A percentile compares a stretch with the other conserved stretches of the same genome.
These are phyloP conservation scores for Kalanchoe fedtschenkoi DNA, from an alignment of 164 flowering plant genomes.

Conservation along the genomic window DNA sequence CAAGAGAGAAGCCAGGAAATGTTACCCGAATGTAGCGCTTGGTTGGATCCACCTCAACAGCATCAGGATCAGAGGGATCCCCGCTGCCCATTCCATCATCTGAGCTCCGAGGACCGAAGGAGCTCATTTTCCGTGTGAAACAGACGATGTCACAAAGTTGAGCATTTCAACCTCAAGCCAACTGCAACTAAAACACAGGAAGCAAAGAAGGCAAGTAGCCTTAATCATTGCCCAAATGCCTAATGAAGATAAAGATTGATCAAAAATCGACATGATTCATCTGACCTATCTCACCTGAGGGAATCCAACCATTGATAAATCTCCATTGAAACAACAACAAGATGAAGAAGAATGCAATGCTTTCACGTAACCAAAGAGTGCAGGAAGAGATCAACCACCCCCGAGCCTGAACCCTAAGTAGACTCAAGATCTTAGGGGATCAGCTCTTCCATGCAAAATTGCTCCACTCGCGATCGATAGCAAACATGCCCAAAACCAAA, in stretches of 20 bases:
- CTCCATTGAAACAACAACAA: too few species aligned
- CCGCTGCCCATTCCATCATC: conserved; percentile 15
- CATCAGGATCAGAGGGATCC: conserved; percentile 32
- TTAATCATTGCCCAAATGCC: not conserved
- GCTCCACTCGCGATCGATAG: conserved; percentile 1
- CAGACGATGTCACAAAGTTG: not conserved
- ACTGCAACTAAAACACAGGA: too few species aligned
- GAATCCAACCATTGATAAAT: not conserved
- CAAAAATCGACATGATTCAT: not conserved
- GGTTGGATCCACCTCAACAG: conserved; percentile 21
- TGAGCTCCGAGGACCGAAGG: conserved; percentile 9
- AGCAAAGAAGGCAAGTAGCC: not conserved
- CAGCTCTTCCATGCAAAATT: conserved; percentile 1
- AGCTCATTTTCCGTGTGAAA: conserved; percentile 11
- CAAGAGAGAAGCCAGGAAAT: not conserved
- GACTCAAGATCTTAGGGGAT: not conserved
- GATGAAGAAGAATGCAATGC: too few species aligned
- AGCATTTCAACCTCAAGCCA: too few species aligned
- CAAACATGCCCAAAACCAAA: too few species aligned
- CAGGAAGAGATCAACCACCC: not conserved
- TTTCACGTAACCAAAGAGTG: too few species aligned
- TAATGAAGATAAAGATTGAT: too few species aligned
- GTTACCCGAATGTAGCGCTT: conserved; percentile 3
- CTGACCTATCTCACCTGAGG: not conserved
- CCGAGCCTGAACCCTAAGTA: not conserved